These are phyloP conservation scores for Hydrangea macrophylla DNA, from an alignment of 148 eudicot species.

Conservation along the genomic window DNA sequence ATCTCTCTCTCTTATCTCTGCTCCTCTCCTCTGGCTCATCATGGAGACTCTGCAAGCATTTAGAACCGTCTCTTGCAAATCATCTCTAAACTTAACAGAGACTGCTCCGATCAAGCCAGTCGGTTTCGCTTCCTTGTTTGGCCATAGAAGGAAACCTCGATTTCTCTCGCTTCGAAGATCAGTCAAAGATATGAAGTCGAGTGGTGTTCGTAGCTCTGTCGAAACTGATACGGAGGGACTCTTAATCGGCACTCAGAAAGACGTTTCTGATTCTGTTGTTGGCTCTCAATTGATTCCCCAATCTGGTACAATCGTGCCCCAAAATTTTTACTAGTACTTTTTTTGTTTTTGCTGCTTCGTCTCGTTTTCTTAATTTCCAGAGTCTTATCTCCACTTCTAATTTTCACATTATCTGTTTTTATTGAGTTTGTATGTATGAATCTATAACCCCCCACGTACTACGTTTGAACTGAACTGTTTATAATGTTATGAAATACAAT, in stretches of 20 bases:
- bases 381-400: background rate
- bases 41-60: conserved; percentile 26
- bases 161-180: conserved; percentile 26
- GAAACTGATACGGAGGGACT: conserved; percentile 38
- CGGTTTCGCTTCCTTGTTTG: conserved; percentile 29
- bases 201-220: conserved; percentile 20
- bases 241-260: conserved; percentile 52
- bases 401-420: background rate
- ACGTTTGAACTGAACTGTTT: no score
- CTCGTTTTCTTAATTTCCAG: no score
- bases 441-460: no score
- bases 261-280: conserved; percentile 60
- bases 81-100: background rate
- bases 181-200: conserved; percentile 15
- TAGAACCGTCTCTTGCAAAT: conserved; percentile 6
- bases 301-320: conserved; percentile 29
- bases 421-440: background rate
- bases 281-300: conserved; percentile 54
- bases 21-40: conserved; percentile 4
- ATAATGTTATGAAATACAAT: background rate
- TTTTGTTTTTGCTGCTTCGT: background rate
- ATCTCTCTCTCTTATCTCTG: background rate
- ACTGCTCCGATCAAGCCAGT: conserved; percentile 21
- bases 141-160: conserved; percentile 13
- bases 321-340: background rate